Base-by-base conservation (phyloP, 371 early-diverging fungal species). In the Apophysomyces variabilis region DNA sequence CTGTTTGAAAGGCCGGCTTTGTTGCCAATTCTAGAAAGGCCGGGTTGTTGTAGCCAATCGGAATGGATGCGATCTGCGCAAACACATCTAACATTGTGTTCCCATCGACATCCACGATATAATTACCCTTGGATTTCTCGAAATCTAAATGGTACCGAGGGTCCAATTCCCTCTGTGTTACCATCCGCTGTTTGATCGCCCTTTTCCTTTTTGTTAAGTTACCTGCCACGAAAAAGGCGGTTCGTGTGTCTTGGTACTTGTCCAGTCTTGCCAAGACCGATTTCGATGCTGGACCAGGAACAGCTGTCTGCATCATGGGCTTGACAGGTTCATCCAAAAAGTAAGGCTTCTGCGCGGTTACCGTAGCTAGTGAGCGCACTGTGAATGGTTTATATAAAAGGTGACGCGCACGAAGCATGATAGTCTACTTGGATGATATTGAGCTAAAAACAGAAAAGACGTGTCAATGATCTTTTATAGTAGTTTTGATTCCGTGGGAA, bases 1-100 rank as follows among this genome's bases (percentile, higher is more conserved):
- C 86, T 1, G 78, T 76, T 26, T 85, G 83, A 66, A 86, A 86
- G 46, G 82, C 83, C 47, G 84, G 84, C 36, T 77, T 71, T 9
- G 83, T 73, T 14, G 86, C 79, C 9, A 87, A 82, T 12, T 83
- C 74, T n/a, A 89, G 76, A n/a, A 92, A 70, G 0, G 84, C 84
- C 59, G 86, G 83, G 70, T 85, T 85, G 70, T 92, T 92, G 78
- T 92, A 92, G 3, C 92, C 92, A 36, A 92, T 66, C 21, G 92
- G 91, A 44, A 92, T 86, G 32, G 91, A 91, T n/a, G 92, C 88
- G 38, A 90, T 90, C 73, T 92, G 91, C 57, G 88, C 88, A 78
- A 85, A 91, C 50, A 92, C 70, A 62, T 92, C 92, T 50, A 92
- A 73, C 59, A 86, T 67, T 3, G 69, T 74, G 63, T 92, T 92